Conservation (phyloP, 225 moss, liverwort and hornwort genomes). For the Sphagnum contortum region DNA sequence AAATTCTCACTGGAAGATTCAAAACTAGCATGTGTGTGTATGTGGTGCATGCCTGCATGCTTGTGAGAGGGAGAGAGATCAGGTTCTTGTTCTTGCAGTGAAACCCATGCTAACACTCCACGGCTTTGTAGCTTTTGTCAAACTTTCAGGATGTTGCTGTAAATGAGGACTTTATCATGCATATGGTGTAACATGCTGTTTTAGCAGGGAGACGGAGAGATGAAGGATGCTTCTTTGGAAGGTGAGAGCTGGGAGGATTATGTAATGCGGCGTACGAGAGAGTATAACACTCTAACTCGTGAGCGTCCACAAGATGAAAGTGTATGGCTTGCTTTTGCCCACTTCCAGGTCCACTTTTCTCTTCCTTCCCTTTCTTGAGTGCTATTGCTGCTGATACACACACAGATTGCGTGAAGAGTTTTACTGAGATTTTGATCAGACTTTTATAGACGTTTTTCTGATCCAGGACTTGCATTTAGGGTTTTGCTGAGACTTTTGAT, state of each 20-base stretch:
- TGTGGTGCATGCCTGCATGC: too few relatives aligned
- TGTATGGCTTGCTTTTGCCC: slow-evolving; percentile 74
- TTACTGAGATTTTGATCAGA: too few relatives aligned
- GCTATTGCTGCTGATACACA: too few relatives aligned
- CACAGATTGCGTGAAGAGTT: too few relatives aligned
- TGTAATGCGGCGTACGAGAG: slow-evolving; percentile 60
- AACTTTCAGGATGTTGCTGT: too few relatives aligned
- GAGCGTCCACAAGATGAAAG: slow-evolving; percentile 80
- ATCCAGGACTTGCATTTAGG: too few relatives aligned
- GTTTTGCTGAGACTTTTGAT: background rate
- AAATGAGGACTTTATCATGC: slow-evolving; percentile 2
- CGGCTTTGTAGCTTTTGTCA: background rate
- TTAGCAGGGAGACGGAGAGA: slow-evolving; percentile 25
- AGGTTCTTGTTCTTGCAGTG: too few relatives aligned
- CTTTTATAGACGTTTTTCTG: too few relatives aligned
- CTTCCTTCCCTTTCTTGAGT: slow-evolving; percentile 1
- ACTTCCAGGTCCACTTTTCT: slow-evolving; percentile 55
- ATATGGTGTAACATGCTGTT: slow-evolving; percentile 14
- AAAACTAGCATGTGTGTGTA: too few relatives aligned
- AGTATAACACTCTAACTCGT: slow-evolving; percentile 67
- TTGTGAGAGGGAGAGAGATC: too few relatives aligned
- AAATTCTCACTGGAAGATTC: background rate
- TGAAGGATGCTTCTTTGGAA: slow-evolving; percentile 22
- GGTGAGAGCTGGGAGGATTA: slow-evolving; percentile 82
- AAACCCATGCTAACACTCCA: background rate